Evolutionary conservation across 179 eudicot species (phyloP), one percentile per base, ranked within the genome.

Genomic region (Sideroxylon spinosum): DNA sequence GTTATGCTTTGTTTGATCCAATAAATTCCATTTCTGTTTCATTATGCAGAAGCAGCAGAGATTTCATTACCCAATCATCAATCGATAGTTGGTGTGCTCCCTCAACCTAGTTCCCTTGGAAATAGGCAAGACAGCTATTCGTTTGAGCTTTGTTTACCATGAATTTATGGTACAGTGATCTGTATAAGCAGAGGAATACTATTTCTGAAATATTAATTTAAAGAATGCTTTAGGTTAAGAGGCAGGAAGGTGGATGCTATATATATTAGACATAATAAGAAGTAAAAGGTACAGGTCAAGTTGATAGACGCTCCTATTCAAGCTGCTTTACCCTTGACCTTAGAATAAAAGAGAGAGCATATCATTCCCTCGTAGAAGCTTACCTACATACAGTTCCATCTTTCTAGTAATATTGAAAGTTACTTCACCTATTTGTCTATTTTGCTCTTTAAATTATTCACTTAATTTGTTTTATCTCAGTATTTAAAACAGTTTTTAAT

Each of bases 91-190:
- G 98, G 97, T 80, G 79, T 97, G 72, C 95, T 94, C 78, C 84
- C 97, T 73, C 99, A 97, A 84, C 99, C 99, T 75, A 87, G 85
- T 87, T 88, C 97, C 81, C 66, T 29, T 66, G 95, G 91, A 83
- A 90, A 89, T 78, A 97, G 99, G 99, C 83, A 85, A 84, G 69
- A 23, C 23, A 13, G 25, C 22, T 20, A 75, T 9, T 57, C 29
- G 22, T 52, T 69, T 68, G 44, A 76, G 64, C 25, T 53, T 8
- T 68, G 56, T 61, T 73, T 19, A 28, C 22, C 25, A 17, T 19
- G 64, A 56, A 50, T 29, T 32, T 56, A 19, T 73, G 26, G 59
- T 25, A 71, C 44, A 37, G 44, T 37, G 44, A 37, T 37, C 20
- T 37, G 3, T 22, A 64, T 64, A 64, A 25, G 63, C 3, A 19